A percentile compares a stretch with the other conserved stretches of the same genome.
These are phyloP conservation scores for Carpinus viminea DNA, from an alignment of 306 rosid species.

Conservation along the genomic window DNA sequence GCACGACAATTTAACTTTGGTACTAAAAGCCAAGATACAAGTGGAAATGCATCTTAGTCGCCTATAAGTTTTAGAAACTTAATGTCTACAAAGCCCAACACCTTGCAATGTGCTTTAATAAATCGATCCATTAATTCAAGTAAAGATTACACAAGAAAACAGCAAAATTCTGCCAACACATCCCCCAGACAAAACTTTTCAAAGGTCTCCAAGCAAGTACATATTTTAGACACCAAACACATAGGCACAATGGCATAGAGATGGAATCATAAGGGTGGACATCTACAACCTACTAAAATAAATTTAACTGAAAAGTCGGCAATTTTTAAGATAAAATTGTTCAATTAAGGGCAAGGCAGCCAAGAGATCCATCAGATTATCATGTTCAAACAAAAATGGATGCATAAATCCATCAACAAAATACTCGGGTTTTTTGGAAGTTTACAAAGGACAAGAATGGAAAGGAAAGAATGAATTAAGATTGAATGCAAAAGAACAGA, in stretches of 20 bases:
- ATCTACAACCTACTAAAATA: neutral
- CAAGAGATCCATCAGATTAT: neutral
- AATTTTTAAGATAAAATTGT: neutral
- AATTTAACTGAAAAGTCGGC: neutral
- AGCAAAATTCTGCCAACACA: neutral
- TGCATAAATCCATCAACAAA: neutral
- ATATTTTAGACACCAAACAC: neutral
- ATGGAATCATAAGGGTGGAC: neutral
- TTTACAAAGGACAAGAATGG: no score
- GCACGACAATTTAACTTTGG: slow-evolving; percentile 6
- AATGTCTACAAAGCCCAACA: neutral
- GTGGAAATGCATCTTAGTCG: neutral
- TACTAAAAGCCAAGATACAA: neutral
- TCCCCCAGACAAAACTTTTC: neutral
- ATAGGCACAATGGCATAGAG: neutral
- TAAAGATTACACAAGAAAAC: neutral
- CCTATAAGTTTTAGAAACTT: neutral
- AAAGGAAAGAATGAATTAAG: no score
- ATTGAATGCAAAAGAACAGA: no score
- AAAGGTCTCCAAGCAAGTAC: neutral
- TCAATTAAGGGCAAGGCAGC: neutral
- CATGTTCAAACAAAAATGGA: neutral
- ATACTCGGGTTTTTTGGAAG: neutral
- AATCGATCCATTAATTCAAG: neutral
- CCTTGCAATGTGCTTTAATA: neutral